Conservation (phyloP, 1,284 basidiomycete species). For the Athelia sp. region DNA sequence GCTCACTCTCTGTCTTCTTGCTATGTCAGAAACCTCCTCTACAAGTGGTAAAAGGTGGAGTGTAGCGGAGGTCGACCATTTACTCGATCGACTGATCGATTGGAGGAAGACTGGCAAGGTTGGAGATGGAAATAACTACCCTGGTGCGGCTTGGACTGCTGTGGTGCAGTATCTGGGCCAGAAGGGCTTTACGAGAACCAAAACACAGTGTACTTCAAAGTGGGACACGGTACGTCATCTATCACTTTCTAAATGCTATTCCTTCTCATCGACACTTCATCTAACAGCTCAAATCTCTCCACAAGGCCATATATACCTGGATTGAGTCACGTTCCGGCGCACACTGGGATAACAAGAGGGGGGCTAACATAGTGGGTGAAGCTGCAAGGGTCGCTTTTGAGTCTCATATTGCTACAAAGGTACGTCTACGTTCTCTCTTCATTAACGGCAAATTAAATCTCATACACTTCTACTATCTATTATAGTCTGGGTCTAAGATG, state of each 20-base stretch:
- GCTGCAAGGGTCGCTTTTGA: not conserved
- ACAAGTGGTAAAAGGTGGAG: no score
- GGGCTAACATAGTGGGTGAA: not conserved
- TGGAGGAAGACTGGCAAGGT: not conserved
- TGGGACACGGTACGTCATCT: not conserved
- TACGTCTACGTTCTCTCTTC: not conserved
- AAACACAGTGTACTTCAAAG: not conserved
- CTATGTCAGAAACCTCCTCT: no score
- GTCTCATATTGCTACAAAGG: not conserved
- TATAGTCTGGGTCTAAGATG: not conserved
- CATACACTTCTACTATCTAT: not conserved
- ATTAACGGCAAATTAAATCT: not conserved
- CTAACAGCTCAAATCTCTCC: not conserved
- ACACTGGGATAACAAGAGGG: not conserved
- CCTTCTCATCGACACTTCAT: not conserved
- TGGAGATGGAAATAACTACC: not conserved
- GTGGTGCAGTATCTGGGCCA: not conserved
- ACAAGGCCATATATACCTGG: not conserved
- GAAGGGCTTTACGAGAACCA: not conserved
- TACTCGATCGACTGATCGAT: no score
- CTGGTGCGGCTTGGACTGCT: not conserved
- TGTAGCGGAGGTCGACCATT: no score
- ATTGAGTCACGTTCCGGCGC: not conserved
- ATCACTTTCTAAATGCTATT: no score
- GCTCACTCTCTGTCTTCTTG: no score